Percentiles rank a stretch among this genome's conserved stretches.
These are phyloP conservation scores for Ustilago bromivora DNA, from an alignment of 1,284 basidiomycete species.

Conservation along the genomic window DNA sequence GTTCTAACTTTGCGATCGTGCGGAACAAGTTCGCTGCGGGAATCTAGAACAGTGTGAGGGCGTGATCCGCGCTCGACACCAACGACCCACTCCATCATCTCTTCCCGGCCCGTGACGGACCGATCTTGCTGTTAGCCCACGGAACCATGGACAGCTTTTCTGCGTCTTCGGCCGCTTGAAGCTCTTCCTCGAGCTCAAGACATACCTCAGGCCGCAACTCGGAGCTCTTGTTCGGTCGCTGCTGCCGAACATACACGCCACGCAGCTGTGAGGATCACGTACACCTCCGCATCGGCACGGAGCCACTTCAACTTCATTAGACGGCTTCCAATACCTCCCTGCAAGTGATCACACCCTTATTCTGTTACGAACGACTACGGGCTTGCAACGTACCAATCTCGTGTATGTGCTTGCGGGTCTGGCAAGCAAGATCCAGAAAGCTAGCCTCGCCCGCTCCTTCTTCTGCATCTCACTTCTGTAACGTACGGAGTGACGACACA, in stretches of 20 bases:
- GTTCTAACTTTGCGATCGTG: not conserved
- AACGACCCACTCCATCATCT: not conserved
- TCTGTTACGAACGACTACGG: not conserved
- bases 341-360: not conserved
- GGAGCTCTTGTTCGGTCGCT: not conserved
- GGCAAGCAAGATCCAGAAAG: not conserved
- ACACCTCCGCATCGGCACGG: not conserved
- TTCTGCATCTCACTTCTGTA: not conserved
- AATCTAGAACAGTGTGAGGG: not conserved
- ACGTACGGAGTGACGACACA: not conserved
- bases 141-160: not conserved
- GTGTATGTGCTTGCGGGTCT: not conserved
- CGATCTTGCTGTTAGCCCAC: not conserved
- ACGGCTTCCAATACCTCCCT: not conserved
- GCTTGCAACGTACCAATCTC: not conserved
- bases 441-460: not conserved
- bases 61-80: not conserved
- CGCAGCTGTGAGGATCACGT: not conserved
- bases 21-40: not conserved
- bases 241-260: constrained; percentile 1
- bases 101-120: not conserved
- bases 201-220: not conserved
- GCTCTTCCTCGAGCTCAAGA: not conserved
- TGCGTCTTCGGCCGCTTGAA: not conserved
- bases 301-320: not conserved